These are phyloP conservation scores for Pyrenophora seminiperda DNA, from an alignment of 2,329 filamentous ascomycete genomes.

Conservation along the genomic window DNA sequence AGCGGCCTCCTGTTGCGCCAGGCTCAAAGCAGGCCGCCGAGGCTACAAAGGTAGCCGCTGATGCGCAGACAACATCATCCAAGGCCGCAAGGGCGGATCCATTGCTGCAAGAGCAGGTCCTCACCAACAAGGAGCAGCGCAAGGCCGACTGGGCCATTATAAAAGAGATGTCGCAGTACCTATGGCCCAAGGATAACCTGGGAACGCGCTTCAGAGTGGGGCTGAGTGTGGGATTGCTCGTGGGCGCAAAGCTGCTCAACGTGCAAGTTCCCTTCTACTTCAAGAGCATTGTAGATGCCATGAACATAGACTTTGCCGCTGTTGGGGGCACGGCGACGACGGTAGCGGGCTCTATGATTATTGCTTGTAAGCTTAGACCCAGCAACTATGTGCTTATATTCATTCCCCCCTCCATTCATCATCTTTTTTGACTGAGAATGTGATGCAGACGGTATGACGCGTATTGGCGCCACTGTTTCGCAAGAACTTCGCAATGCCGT, in stretches of 20 bases:
- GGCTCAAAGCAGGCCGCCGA: conserved; percentile 30
- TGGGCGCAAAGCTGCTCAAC: conserved; percentile 91
- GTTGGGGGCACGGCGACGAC: conserved; percentile 87
- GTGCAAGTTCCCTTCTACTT: conserved; percentile 99
- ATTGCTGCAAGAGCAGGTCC: conserved; percentile 67
- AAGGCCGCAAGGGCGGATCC: conserved; percentile 37
- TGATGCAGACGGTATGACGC: conserved; percentile 72
- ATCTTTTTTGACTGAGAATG: conserved; percentile 26
- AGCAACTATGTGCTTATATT: conserved; percentile 12
- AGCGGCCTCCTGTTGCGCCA: conserved; percentile 36
- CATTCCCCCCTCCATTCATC: conserved; percentile 3
- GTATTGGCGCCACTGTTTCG: conserved; percentile 86
- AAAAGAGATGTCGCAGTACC: conserved; percentile 93
- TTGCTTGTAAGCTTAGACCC: conserved; percentile 68
- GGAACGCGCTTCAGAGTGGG: conserved; percentile 84
- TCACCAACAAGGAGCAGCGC: conserved; percentile 82
- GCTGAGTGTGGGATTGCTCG: conserved; percentile 78
- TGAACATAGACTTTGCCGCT: conserved; percentile 92
- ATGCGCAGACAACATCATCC: conserved; percentile 22
- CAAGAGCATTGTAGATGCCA: conserved; percentile 94
- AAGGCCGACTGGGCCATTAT: conserved; percentile 99
- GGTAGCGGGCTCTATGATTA: conserved; percentile 87
- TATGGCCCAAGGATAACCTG: conserved; percentile 91
- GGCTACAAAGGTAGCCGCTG: conserved; percentile 27
- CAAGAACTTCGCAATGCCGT: conserved; percentile 95